phyloP scores from a whole-genome alignment of 2,329 filamentous ascomycete genomes.

The Colletotrichum gigasporum region DNA sequence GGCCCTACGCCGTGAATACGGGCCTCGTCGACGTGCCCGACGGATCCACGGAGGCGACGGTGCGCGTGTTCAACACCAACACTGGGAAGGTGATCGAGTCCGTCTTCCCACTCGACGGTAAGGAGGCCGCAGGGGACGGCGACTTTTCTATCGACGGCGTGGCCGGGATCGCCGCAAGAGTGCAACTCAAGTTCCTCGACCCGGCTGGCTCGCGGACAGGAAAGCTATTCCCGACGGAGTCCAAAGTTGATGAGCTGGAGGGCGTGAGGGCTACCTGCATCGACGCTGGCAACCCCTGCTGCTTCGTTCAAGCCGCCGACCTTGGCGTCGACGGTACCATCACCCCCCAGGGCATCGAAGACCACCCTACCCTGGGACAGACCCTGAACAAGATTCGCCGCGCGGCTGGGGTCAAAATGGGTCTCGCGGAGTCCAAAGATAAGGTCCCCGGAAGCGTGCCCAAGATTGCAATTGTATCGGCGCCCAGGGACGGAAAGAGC shows the following conservation, averaged over 20 bases:
- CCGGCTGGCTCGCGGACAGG: conserved; percentile 73
- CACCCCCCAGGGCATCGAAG: conserved; percentile 63
- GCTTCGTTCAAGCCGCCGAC: conserved; percentile 67
- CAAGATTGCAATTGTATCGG: conserved; percentile 68
- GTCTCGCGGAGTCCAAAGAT: conserved; percentile 53
- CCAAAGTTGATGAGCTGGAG: conserved; percentile 59
- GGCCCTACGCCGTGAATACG: conserved; percentile 70
- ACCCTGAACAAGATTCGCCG: conserved; percentile 66
- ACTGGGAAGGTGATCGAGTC: conserved; percentile 71
- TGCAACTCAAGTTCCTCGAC: conserved; percentile 69
- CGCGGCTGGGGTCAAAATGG: conserved; percentile 69
- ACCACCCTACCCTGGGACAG: conserved; percentile 50
- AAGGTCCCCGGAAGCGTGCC: conserved; percentile 65
- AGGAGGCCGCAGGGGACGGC: conserved; percentile 58
- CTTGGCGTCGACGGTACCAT: conserved; percentile 60
- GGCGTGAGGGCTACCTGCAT: conserved; percentile 64
- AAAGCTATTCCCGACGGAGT: conserved; percentile 67
- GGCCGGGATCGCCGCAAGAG: conserved; percentile 62
- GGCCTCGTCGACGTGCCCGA: conserved; percentile 48
- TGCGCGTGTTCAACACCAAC: conserved; percentile 77
- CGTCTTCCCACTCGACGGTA: conserved; percentile 61
- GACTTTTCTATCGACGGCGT: conserved; percentile 73
- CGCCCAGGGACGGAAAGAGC: conserved; percentile 44
- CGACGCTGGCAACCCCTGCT: conserved; percentile 71
- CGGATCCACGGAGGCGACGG: conserved; percentile 48